phyloP scores from a whole-genome alignment of 2,329 filamentous ascomycete genomes.

The Aspergillus aculeatus region DNA sequence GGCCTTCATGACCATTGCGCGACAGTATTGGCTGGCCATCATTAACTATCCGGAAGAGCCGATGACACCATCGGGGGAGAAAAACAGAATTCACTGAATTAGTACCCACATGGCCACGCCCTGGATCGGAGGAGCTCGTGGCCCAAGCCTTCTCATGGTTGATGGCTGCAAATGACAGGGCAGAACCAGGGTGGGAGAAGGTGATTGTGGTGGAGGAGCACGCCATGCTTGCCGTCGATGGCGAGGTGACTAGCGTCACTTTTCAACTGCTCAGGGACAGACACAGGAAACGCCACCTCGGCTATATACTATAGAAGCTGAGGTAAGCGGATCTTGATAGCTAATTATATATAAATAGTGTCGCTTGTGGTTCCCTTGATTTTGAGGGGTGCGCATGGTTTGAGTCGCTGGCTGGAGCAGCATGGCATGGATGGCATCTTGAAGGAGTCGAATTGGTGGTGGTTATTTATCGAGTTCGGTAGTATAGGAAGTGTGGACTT shows the following conservation, averaged over 20 bases:
- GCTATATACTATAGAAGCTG: not conserved
- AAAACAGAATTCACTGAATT: not conserved
- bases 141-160: not conserved
- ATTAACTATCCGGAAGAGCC: not conserved
- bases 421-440: too few species aligned
- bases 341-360: too few species aligned
- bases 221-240: not conserved
- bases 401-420: too few species aligned
- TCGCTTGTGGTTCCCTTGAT: too few species aligned
- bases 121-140: not conserved
- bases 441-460: too few species aligned
- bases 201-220: not conserved
- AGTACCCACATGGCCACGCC: not conserved
- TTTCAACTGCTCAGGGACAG: not conserved
- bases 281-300: not conserved
- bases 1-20: not conserved
- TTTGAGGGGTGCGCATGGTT: too few species aligned
- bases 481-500: too few species aligned
- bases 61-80: constrained; percentile 7
- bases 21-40: constrained; percentile 2
- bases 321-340: too few species aligned
- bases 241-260: not conserved
- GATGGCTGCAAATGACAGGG: constrained; percentile 1
- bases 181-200: not conserved
- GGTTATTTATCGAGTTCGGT: too few species aligned